phyloP scores from a whole-genome alignment of 2,329 filamentous ascomycete species.

The Fusarium nygamai region DNA sequence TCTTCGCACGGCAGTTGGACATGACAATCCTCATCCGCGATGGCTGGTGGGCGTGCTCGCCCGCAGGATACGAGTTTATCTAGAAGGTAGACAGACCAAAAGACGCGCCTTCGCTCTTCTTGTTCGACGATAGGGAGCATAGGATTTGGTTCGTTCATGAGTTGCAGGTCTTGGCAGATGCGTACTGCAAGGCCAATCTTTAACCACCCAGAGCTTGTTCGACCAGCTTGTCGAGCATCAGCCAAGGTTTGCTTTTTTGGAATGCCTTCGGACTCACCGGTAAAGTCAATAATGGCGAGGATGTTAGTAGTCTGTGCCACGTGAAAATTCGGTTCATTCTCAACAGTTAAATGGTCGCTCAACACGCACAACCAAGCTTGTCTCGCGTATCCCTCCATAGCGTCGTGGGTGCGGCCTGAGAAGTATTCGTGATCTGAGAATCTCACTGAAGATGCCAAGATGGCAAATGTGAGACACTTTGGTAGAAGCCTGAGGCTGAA shows the following conservation, averaged over 20 bases:
- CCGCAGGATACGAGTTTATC: neutral
- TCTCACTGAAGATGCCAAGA: neutral
- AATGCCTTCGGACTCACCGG: neutral
- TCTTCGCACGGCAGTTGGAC: neutral
- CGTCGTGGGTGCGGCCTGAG: neutral
- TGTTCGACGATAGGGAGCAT: neutral
- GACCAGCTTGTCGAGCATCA: neutral
- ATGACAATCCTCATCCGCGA: neutral
- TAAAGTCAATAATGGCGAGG: neutral
- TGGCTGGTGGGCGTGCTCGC: neutral
- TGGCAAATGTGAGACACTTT: neutral
- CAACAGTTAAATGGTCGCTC: neutral
- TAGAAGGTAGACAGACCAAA: neutral
- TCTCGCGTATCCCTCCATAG: neutral
- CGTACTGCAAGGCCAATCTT: neutral
- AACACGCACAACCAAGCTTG: neutral
- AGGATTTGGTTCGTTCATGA: neutral
- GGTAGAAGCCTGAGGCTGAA: neutral
- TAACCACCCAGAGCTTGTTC: neutral
- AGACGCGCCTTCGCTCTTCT: neutral
- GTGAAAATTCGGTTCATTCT: neutral
- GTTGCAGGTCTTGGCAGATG: neutral
- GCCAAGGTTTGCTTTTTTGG: rapidly evolving
- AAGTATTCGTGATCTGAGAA: neutral
- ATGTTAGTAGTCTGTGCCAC: neutral